A percentile compares a stretch with the other conserved stretches of the same genome.
phyloP scores from a whole-genome alignment of 2,329 filamentous ascomycete genomes.

The Calonectria naviculata region DNA sequence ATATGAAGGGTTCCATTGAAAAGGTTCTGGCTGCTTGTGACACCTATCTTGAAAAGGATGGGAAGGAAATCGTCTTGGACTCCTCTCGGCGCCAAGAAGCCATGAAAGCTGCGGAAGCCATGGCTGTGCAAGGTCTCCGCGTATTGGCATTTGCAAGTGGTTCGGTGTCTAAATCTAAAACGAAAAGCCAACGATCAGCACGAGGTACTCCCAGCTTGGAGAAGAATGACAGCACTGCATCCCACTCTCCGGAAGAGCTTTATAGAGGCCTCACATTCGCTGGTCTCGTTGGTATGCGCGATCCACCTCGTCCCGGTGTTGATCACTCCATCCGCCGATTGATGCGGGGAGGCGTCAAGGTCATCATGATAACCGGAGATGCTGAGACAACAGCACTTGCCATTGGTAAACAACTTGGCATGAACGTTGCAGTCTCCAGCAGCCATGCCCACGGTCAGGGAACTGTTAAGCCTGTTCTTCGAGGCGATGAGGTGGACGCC shows the following conservation, averaged over 20 bases:
- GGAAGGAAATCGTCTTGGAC: conserved; percentile 87
- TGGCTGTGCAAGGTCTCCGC: conserved; percentile 90
- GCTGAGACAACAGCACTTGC: conserved; percentile 94
- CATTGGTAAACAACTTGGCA: conserved; percentile 94
- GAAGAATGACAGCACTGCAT: conserved; percentile 49
- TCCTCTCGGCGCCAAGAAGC: conserved; percentile 79
- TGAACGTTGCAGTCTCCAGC: conserved; percentile 75
- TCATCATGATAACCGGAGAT: conserved; percentile 99
- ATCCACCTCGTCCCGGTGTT: conserved; percentile 91
- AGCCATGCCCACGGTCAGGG: conserved; percentile 65
- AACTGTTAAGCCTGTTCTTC: conserved; percentile 77
- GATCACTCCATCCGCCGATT: conserved; percentile 88
- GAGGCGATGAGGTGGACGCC: conserved; percentile 90
- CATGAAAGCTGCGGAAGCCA: conserved; percentile 80
- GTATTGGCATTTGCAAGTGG: conserved; percentile 96
- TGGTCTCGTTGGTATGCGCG: conserved; percentile 95
- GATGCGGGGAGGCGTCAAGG: conserved; percentile 93
- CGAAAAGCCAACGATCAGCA: conserved; percentile 54
- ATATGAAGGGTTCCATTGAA: conserved; percentile 96
- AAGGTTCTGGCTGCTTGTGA: conserved; percentile 88
- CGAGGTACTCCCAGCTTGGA: conserved; percentile 65
- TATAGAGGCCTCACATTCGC: conserved; percentile 90
- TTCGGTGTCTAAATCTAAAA: conserved; percentile 62
- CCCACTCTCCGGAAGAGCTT: conserved; percentile 71
- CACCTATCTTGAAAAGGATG: conserved; percentile 88